A percentile compares a stretch with the other conserved stretches of the same genome.
Evolutionary conservation across 2,329 filamentous ascomycete species (phyloP).

Genomic region (Macrophomina phaseolina): DNA sequence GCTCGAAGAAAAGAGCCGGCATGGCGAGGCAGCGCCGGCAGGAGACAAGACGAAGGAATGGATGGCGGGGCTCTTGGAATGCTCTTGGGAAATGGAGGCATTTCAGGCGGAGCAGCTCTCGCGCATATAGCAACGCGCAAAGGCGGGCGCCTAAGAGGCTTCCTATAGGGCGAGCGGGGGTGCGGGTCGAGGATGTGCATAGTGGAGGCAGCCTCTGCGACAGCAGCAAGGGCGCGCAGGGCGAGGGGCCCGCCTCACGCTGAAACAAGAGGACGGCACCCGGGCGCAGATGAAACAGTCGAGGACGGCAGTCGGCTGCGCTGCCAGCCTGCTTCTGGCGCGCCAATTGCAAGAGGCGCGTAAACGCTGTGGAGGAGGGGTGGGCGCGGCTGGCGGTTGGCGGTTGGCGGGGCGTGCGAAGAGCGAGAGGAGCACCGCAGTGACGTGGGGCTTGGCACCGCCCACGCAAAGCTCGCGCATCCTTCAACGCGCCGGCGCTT

Average conservation of each 20-base stretch:
- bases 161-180: not conserved
- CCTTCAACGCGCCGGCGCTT: constrained; percentile 1
- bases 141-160: not conserved
- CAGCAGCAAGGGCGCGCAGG: constrained; percentile 15
- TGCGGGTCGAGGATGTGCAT: not conserved
- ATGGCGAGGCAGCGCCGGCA: not conserved
- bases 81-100: constrained; percentile 10
- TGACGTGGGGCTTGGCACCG: constrained; percentile 20
- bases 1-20: not conserved
- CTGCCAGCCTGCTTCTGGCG: constrained; percentile 1
- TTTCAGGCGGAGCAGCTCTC: not conserved
- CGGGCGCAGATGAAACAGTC: constrained; percentile 6
- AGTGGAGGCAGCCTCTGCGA: constrained; percentile 2
- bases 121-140: not conserved
- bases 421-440: not conserved
- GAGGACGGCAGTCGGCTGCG: not conserved
- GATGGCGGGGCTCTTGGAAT: not conserved
- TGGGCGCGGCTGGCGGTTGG: not conserved
- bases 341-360: constrained; percentile 13
- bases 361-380: not conserved
- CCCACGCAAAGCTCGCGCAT: not conserved
- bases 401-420: not conserved
- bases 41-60: constrained; percentile 14
- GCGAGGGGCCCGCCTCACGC: constrained; percentile 4
- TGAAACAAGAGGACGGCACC: constrained; percentile 19